These are phyloP conservation scores for Sphaerulina populicola DNA, from an alignment of 2,329 filamentous ascomycete genomes.

Conservation along the genomic window DNA sequence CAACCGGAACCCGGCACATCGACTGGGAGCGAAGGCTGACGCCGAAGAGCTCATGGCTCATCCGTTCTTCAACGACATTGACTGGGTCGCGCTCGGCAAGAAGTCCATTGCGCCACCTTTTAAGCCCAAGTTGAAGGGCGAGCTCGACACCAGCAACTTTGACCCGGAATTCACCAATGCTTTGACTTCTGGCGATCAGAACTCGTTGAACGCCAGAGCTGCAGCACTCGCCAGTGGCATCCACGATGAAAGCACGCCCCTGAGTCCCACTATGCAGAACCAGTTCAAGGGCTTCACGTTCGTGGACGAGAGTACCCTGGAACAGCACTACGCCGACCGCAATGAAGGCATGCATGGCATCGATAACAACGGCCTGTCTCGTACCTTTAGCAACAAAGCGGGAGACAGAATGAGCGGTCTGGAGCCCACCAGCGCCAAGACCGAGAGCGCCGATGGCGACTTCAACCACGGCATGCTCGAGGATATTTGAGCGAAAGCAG, in stretches of 20 bases:
- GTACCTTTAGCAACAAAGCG: constrained; percentile 34
- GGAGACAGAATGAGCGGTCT: constrained; percentile 48
- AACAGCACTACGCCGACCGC: constrained; percentile 61
- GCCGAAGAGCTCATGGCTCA: constrained; percentile 91
- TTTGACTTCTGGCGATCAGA: constrained; percentile 69
- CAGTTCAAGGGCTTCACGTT: constrained; percentile 99
- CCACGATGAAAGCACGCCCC: constrained; percentile 78
- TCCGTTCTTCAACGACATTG: constrained; percentile 86
- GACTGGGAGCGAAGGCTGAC: constrained; percentile 81
- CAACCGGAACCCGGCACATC: constrained; percentile 93
- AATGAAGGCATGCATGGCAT: constrained; percentile 39
- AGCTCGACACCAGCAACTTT: constrained; percentile 95
- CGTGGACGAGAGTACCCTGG: constrained; percentile 92
- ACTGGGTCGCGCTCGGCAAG: constrained; percentile 80
- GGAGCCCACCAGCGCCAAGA: constrained; percentile 31
- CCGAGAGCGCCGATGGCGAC: constrained; percentile 39
- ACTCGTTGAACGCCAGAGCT: constrained; percentile 83
- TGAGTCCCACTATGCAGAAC: constrained; percentile 91
- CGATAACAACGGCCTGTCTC: constrained; percentile 26
- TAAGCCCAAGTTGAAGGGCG: constrained; percentile 93
- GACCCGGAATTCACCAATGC: constrained; percentile 98
- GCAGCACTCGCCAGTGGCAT: constrained; percentile 72
- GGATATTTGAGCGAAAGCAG: constrained; percentile 24
- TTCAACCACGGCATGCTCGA: constrained; percentile 42
- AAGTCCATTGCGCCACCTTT: constrained; percentile 94